These are phyloP conservation scores for Candida silvatica DNA, from an alignment of 805 yeast genomes.

Conservation along the genomic window DNA sequence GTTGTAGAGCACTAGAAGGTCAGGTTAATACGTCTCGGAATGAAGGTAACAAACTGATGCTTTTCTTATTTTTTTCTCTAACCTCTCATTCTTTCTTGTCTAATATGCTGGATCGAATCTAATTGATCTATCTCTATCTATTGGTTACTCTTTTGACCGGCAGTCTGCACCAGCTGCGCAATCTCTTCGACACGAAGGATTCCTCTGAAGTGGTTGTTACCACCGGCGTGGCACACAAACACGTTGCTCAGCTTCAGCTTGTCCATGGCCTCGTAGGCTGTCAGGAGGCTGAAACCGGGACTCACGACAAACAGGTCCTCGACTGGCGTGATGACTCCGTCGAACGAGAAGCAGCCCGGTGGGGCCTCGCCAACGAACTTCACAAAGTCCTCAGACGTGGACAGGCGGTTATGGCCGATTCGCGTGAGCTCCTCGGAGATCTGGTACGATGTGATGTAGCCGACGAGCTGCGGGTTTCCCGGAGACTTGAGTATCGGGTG, in stretches of 20 bases:
- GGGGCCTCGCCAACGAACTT: slow-evolving; percentile 9
- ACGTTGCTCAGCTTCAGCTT: slow-evolving; percentile 26
- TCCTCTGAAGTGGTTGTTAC: slow-evolving; percentile 22
- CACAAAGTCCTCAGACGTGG: slow-evolving; percentile 10
- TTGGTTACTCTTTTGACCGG: too few relatives aligned
- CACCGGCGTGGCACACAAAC: slow-evolving; percentile 22
- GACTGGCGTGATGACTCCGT: slow-evolving; percentile 7
- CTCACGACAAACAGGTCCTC: slow-evolving; percentile 21
- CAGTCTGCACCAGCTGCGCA: slow-evolving; percentile 8
- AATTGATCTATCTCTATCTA: too few relatives aligned
- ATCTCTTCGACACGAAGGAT: slow-evolving; percentile 27
- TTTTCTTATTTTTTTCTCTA: too few relatives aligned
- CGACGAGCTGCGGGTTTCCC: slow-evolving; percentile 27
- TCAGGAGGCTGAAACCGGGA: slow-evolving; percentile 22
- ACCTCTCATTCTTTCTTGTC: too few relatives aligned
- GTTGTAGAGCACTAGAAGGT: too few relatives aligned
- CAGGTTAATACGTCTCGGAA: too few relatives aligned
- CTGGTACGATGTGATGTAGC: slow-evolving; percentile 33
- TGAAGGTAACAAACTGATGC: too few relatives aligned
- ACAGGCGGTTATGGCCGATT: slow-evolving; percentile 5
- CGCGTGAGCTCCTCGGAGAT: slow-evolving; percentile 20
- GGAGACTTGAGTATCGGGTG: slow-evolving; percentile 35
- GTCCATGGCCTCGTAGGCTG: slow-evolving; percentile 30
- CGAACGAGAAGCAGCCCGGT: slow-evolving; percentile 11
- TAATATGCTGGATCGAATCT: too few relatives aligned